A percentile compares a stretch with the other conserved stretches of the same genome.
Evolutionary conservation across 805 yeast genomes (phyloP).

Genomic region (Zygoascus tannicola): DNA sequence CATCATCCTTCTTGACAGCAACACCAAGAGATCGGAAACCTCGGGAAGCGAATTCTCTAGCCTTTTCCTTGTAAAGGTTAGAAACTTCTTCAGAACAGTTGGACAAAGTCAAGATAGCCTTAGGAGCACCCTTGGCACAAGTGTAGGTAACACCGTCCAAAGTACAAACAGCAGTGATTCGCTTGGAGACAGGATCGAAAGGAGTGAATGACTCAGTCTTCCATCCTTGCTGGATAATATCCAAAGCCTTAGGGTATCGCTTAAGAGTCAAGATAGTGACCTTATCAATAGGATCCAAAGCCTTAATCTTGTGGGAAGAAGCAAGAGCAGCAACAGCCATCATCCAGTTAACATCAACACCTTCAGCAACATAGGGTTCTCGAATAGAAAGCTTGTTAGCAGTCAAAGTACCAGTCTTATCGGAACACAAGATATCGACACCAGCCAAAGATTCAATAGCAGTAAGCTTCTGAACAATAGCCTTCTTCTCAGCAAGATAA

Average conservation of each 20-base stretch:
- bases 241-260: conserved; percentile 75
- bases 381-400: conserved; percentile 91
- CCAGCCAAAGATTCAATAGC: conserved; percentile 97
- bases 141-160: conserved; percentile 93
- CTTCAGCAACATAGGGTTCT: conserved; percentile 96
- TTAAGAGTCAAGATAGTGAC: conserved; percentile 89
- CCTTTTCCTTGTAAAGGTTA: conserved; percentile 91
- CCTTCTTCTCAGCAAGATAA: conserved; percentile 93
- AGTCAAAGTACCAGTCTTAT: conserved; percentile 95
- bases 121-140: conserved; percentile 98
- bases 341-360: conserved; percentile 92
- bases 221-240: conserved; percentile 34
- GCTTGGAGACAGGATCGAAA: conserved; percentile 95
- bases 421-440: conserved; percentile 96
- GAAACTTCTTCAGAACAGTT: conserved; percentile 76
- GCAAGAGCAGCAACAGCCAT: conserved; percentile 97
- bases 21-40: conserved; percentile 99
- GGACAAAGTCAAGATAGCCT: conserved; percentile 59
- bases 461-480: conserved; percentile 92
- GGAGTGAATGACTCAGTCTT: conserved; percentile 72
- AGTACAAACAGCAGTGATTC: conserved; percentile 88
- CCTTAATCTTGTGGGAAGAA: conserved; percentile 97
- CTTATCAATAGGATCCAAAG: conserved; percentile 94
- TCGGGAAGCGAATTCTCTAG: conserved; percentile 94
- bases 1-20: conserved; percentile 98